Evolutionary conservation across 2,329 filamentous ascomycete genomes (phyloP).

Genomic region (Periglandula ipomoeae): DNA sequence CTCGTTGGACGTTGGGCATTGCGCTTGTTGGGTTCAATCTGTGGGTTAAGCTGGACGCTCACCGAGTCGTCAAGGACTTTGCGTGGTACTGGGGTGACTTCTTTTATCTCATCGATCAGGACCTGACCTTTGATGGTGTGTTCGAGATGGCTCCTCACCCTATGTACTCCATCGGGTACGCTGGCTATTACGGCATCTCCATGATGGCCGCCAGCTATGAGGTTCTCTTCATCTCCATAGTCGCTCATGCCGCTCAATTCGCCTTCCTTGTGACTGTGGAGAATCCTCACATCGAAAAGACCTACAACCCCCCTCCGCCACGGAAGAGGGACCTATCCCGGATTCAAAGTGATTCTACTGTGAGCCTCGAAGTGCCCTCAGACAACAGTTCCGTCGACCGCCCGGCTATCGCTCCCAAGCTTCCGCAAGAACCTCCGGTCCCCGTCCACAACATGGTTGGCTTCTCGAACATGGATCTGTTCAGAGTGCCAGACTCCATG

Average conservation of each 20-base stretch:
- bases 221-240: constrained; percentile 91
- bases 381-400: constrained; percentile 16
- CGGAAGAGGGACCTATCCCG: constrained; percentile 43
- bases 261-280: constrained; percentile 86
- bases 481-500: constrained; percentile 76
- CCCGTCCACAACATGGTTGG: constrained; percentile 80
- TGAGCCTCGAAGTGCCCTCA: constrained; percentile 17
- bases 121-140: constrained; percentile 94
- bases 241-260: constrained; percentile 91
- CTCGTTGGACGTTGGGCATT: constrained; percentile 73
- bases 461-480: constrained; percentile 73
- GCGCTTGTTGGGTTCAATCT: constrained; percentile 84
- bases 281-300: constrained; percentile 97
- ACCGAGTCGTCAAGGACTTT: constrained; percentile 96
- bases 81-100: constrained; percentile 99
- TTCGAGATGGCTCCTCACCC: constrained; percentile 98
- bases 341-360: constrained; percentile 20
- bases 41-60: constrained; percentile 97
- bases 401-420: constrained; percentile 12
- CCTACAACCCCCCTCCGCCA: constrained; percentile 82
- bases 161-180: constrained; percentile 98
- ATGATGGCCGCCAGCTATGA: constrained; percentile 98
- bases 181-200: constrained; percentile 95
- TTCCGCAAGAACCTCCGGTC: constrained; percentile 38
- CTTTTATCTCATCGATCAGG: constrained; percentile 96